Evolutionary conservation across 2,329 filamentous ascomycete species (phyloP).

Genomic region (Ceratocystiopsis minuta): DNA sequence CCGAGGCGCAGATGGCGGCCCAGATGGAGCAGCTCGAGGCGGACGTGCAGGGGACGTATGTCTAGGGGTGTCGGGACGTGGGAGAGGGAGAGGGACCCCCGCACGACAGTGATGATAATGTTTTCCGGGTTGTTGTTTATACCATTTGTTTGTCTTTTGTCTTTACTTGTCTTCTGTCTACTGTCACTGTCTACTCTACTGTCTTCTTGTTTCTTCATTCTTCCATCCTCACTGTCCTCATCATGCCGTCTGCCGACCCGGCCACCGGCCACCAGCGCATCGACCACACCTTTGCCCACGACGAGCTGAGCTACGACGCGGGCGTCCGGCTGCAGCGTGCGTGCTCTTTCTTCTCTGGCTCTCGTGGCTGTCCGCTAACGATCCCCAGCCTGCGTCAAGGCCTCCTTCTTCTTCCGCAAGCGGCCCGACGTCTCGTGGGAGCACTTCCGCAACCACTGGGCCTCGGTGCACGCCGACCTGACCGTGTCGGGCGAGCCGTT

Average conservation of each 20-base stretch:
- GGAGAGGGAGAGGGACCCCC: no score
- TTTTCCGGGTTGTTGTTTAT: no score
- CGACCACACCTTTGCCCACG: conserved; percentile 2
- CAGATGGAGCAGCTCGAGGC: no score
- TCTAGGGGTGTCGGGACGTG: no score
- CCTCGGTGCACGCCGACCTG: conserved; percentile 2
- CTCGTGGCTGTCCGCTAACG: not conserved
- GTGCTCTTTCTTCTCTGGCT: not conserved
- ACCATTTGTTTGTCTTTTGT: no score
- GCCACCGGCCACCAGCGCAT: conserved; percentile 1
- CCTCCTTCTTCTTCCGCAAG: conserved; percentile 1
- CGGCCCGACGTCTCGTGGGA: not conserved
- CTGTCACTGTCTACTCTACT: no score
- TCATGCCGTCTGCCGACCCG: not conserved
- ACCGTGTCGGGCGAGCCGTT: not conserved
- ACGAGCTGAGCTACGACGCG: conserved; percentile 1
- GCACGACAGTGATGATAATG: no score
- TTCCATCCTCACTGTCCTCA: not conserved
- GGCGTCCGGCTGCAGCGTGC: conserved; percentile 1
- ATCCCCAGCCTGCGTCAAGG: conserved; percentile 2
- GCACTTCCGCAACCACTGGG: conserved; percentile 2
- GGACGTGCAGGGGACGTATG: no score
- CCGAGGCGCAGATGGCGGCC: no score
- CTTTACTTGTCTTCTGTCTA: no score
- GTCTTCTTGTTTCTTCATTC: no score